phyloP scores from a whole-genome alignment of 495 filamentous ascomycete species.

The Hypoxylon fragiforme region DNA sequence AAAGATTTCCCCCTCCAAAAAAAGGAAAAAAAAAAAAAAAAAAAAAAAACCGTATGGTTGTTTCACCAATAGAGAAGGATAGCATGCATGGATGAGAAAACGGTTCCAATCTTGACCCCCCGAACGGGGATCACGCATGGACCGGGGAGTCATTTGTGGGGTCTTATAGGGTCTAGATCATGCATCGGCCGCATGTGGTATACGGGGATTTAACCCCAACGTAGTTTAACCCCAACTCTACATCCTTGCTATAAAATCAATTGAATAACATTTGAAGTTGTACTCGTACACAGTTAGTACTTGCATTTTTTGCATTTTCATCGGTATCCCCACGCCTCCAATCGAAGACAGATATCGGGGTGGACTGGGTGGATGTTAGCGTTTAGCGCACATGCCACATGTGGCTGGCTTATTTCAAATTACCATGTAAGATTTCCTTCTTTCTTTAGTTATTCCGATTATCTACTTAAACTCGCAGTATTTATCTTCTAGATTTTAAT shows the following conservation, averaged over 20 bases:
- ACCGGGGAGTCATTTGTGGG: conserved; percentile 4
- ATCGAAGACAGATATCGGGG: not conserved
- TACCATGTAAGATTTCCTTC: not conserved
- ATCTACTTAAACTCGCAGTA: no score
- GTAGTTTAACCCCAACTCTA: conserved; percentile 28
- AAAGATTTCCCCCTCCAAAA: no score
- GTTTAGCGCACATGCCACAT: not conserved
- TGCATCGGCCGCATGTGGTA: conserved; percentile 24
- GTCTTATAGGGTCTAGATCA: conserved; percentile 29
- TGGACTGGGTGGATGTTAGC: not conserved
- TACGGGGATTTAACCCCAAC: conserved; percentile 30
- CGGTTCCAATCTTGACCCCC: not conserved
- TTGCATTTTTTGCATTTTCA: no score
- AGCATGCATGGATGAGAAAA: no score
- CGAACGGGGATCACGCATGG: conserved; percentile 4
- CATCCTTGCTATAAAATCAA: conserved; percentile 24
- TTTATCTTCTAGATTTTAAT: no score
- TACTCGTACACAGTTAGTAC: no score
- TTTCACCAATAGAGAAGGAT: not conserved
- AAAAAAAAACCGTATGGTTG: no score
- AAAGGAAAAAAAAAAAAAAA: no score
- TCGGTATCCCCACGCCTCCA: conserved; percentile 18
- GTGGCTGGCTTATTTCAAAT: no score
- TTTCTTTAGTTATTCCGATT: no score
- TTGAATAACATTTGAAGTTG: no score